phyloP scores from a whole-genome alignment of 768 basidiomycete genomes.

The Boletus fagicola region DNA sequence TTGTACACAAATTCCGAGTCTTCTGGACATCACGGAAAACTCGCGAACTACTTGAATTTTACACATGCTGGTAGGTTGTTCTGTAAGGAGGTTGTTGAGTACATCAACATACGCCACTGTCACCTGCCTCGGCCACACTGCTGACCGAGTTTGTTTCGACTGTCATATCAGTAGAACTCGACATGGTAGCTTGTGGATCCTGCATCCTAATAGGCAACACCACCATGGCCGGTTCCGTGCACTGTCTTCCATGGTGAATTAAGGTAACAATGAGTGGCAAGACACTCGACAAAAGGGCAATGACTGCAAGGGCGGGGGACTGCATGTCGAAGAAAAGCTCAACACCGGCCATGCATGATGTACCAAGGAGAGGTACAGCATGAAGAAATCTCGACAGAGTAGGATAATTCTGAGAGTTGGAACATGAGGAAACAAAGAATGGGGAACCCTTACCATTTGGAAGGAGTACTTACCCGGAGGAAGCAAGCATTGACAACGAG shows the following conservation, averaged over 20 bases:
- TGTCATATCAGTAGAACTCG: neutral
- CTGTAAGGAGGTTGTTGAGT: neutral
- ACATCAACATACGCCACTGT: neutral
- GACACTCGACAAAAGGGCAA: conserved; percentile 7
- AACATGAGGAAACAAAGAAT: neutral
- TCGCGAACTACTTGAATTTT: no score
- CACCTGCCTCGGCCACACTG: neutral
- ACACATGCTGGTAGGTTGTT: neutral
- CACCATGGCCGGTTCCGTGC: neutral
- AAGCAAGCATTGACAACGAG: conserved; percentile 5
- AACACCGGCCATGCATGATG: conserved; percentile 9
- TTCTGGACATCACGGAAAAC: neutral
- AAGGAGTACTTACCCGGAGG: conserved; percentile 1
- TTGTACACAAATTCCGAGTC: neutral
- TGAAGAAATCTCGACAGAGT: conserved; percentile 10
- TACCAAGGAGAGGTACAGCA: conserved; percentile 14
- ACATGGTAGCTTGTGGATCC: neutral
- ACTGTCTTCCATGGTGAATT: neutral
- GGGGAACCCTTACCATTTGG: neutral
- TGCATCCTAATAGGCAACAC: neutral
- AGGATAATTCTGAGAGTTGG: neutral
- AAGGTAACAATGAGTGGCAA: conserved; percentile 7
- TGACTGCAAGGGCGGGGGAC: conserved; percentile 9
- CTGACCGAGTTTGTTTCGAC: neutral
- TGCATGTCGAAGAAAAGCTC: conserved; percentile 7